Conservation (phyloP, 2,329 filamentous ascomycete species). For the Sclerotinia trifoliorum region DNA sequence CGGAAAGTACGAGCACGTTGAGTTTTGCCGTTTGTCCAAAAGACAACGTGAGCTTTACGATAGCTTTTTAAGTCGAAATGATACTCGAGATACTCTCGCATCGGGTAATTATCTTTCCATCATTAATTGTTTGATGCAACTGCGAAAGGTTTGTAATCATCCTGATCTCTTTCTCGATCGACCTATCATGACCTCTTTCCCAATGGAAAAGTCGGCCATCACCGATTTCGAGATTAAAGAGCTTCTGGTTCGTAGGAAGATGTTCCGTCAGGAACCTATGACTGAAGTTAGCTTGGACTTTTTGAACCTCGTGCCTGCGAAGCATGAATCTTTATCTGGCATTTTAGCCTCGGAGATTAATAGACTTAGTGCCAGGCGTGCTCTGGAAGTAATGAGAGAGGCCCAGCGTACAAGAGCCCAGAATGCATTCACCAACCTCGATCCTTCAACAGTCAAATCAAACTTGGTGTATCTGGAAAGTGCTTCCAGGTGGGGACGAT, state of each 20-base stretch:
- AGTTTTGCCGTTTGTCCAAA: constrained; percentile 93
- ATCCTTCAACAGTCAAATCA: constrained; percentile 66
- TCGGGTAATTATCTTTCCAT: constrained; percentile 97
- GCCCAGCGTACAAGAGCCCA: constrained; percentile 64
- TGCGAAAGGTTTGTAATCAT: constrained; percentile 97
- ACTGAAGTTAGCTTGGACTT: constrained; percentile 69
- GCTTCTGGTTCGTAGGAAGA: constrained; percentile 61
- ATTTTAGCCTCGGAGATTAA: constrained; percentile 55
- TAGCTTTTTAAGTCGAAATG: constrained; percentile 86
- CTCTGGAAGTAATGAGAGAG: constrained; percentile 69
- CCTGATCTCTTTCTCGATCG: constrained; percentile 95
- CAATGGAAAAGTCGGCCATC: constrained; percentile 77
- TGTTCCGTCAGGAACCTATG: constrained; percentile 63
- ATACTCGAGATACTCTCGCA: constrained; percentile 83
- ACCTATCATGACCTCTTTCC: constrained; percentile 94
- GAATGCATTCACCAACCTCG: constrained; percentile 53
- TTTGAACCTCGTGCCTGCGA: constrained; percentile 73
- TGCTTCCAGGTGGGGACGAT: constrained; percentile 63
- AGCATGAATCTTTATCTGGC: constrained; percentile 63
- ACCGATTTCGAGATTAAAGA: constrained; percentile 74
- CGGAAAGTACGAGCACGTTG: constrained; percentile 94
- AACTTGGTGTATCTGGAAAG: constrained; percentile 73
- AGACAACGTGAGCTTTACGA: constrained; percentile 94
- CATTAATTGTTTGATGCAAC: constrained; percentile 96
- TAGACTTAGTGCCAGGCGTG: constrained; percentile 67